Evolutionary conservation across 495 filamentous ascomycete species (phyloP), one percentile per base, ranked within the genome.

Genomic region (Penicillium canariense): DNA sequence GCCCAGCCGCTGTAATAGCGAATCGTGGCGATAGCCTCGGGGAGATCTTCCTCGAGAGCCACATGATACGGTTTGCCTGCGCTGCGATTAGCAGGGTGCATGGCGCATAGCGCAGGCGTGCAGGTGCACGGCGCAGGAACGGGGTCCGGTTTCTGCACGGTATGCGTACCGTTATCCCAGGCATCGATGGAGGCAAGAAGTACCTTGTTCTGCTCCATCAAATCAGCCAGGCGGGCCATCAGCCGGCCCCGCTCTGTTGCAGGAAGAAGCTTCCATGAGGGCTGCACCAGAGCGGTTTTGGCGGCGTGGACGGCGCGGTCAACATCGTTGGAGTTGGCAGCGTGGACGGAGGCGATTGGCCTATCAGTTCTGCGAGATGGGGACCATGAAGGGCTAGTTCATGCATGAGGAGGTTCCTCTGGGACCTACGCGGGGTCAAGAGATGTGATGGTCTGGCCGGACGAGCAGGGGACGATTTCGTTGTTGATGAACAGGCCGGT

Each of bases 401-500:
- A 8, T 18, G 11, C 14, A 28, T 9, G 27, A 17, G 40, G 6
- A 9, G 0, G 1, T 9, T 15, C n/a, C 17, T 23, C 43, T 25
- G 26, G 20, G 36, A 61, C 71, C 20, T 54, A 75, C 70, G 70
- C 69, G 25, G 93, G 93, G 65, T 92, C 92, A 56, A 95, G 83
- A 11, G 84, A 84, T 2, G 81, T 81, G 35, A 97, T 83, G 50
- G 81, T 95, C 54, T 87, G 79, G 12, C 83, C 88, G 18, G 81
- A 81, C 56, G 78, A 84, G 34, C 85, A 84, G 56, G 85, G 80
- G 36, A 96, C 86, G 62, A 91, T 96, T 67, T 96, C 88, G 59
- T 96, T 96, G 74, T 96, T 93, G 75, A 97, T 96, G 72, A 96
- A 97, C 14, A 97, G 83, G 17, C 93, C 93, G 15, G 84, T 79